These are phyloP conservation scores for Candida sakaeoensis DNA, from an alignment of 805 yeast genomes.

Conservation along the genomic window DNA sequence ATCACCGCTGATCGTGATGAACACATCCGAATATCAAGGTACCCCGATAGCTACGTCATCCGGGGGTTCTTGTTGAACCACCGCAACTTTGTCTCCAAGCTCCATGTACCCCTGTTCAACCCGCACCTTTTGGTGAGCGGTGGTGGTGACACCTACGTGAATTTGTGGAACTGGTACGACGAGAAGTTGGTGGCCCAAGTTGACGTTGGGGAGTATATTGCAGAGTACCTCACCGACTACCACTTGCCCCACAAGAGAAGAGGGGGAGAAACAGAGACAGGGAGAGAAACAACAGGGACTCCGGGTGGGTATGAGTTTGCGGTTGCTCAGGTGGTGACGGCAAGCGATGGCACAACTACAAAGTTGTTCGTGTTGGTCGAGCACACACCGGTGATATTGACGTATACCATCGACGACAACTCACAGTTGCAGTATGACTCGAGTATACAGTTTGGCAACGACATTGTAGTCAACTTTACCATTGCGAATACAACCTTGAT, in stretches of 20 bases:
- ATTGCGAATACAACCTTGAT: slow-evolving; percentile 18
- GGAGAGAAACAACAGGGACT: too few species aligned
- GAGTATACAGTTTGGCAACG: slow-evolving; percentile 24
- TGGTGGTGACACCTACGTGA: slow-evolving; percentile 82
- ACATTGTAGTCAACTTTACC: slow-evolving; percentile 30
- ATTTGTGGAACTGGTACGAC: slow-evolving; percentile 74
- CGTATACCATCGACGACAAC: slow-evolving; percentile 30
- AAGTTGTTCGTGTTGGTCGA: slow-evolving; percentile 47
- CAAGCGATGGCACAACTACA: slow-evolving; percentile 6
- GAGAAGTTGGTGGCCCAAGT: slow-evolving; percentile 45
- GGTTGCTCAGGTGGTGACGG: slow-evolving; percentile 24
- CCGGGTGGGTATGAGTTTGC: slow-evolving; percentile 3
- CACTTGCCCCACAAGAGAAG: slow-evolving; percentile 63
- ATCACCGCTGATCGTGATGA: slow-evolving; percentile 93
- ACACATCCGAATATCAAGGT: slow-evolving; percentile 81
- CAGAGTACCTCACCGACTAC: slow-evolving; percentile 44
- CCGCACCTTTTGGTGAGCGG: slow-evolving; percentile 62
- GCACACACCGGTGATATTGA: slow-evolving; percentile 44
- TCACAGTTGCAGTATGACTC: slow-evolving; percentile 26
- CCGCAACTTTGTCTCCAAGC: slow-evolving; percentile 69
- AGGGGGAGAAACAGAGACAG: slow-evolving; percentile 42
- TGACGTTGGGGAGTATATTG: slow-evolving; percentile 40
- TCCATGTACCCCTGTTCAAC: slow-evolving; percentile 54
- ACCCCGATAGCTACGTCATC: slow-evolving; percentile 74
- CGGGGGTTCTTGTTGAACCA: slow-evolving; percentile 87